A percentile compares a stretch with the other conserved stretches of the same genome.
These are phyloP conservation scores for Dactylorhiza incarnata DNA, from an alignment of 106 monocot species.

Conservation along the genomic window DNA sequence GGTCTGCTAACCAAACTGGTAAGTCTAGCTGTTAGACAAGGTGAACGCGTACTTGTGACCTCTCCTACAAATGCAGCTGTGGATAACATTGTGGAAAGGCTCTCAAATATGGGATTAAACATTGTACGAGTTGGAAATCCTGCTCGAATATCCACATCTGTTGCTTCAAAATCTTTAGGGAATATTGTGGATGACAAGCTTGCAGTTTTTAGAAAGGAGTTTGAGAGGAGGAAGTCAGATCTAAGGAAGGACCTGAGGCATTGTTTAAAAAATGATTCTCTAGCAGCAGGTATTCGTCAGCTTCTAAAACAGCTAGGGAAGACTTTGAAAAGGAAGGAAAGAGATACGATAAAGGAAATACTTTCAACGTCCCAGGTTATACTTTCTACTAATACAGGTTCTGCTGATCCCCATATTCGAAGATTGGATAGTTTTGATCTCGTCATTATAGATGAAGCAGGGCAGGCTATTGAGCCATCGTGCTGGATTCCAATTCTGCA, in stretches of 20 bases:
- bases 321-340: constrained; percentile 88
- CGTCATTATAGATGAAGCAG: constrained; percentile 89
- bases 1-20: constrained; percentile 73
- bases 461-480: constrained; percentile 92
- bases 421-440: constrained; percentile 77
- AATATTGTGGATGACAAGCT: constrained; percentile 77
- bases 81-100: constrained; percentile 92
- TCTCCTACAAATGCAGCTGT: constrained; percentile 97
- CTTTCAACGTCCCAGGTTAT: constrained; percentile 72
- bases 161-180: constrained; percentile 79
- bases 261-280: constrained; percentile 90
- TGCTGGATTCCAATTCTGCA: constrained; percentile 95
- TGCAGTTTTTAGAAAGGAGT: constrained; percentile 69
- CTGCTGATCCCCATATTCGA: constrained; percentile 76
- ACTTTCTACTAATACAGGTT: constrained; percentile 84
- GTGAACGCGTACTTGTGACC: constrained; percentile 84
- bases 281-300: constrained; percentile 89
- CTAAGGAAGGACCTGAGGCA: constrained; percentile 82
- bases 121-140: constrained; percentile 94
- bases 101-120: constrained; percentile 43
- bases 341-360: constrained; percentile 76
- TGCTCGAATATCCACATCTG: constrained; percentile 63
- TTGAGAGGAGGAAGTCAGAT: constrained; percentile 86
- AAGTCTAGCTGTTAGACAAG: constrained; percentile 65
- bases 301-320: constrained; percentile 93